Base-by-base conservation (phyloP, 352 stramenopile genomes). In the Phytopythium vexans region DNA sequence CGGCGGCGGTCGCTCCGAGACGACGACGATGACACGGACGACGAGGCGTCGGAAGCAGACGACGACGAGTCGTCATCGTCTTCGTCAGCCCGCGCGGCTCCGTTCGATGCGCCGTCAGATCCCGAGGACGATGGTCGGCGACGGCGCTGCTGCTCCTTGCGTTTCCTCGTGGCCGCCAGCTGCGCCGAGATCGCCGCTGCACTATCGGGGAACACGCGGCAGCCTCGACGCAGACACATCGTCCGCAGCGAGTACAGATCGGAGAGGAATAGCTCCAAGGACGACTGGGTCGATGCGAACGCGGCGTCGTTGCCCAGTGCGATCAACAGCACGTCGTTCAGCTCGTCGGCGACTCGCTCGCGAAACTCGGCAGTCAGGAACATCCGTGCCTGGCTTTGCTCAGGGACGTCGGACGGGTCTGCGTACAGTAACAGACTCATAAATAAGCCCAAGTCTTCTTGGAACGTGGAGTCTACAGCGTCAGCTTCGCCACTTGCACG, bases 401-500 rank as follows among this genome's bases (percentile, higher is more conserved):
- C 10, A 1, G 72, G 72, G 27, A 82, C 55, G 33, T 39, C 60
- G 11, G 64, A 64, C 8, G 49, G 63, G 33, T 54, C 51, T 21
- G 70, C 51, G 38, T 77, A 72, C 8, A 82, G 38, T 11, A 78
- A 54, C 40, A 82, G 49, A 35, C 60, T 79, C 63, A 79, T 74
- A 21, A 55, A 52, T 8, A 66, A 43, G 5, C 50, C 54, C 9
- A 78, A 27, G 37, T 60, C 57, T 8, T 50, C 36, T 14, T 27
- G 43, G 33, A 58, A 31, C 3, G 36, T 12, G 14, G 16, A 21
- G 38, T 33, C 27, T 27, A 12, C 35, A n/a, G 34, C 41, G 31
- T 49, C 39, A 33, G 14, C 12, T 27, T 11, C 32, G 3, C 15
- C 16, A 32, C 8, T 39, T 41, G 41, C 3, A 15, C 31, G 8